Evolutionary conservation across 352 stramenopile species (phyloP), one percentile per base, ranked within the genome.

Genomic region (Phytophthora idaei): DNA sequence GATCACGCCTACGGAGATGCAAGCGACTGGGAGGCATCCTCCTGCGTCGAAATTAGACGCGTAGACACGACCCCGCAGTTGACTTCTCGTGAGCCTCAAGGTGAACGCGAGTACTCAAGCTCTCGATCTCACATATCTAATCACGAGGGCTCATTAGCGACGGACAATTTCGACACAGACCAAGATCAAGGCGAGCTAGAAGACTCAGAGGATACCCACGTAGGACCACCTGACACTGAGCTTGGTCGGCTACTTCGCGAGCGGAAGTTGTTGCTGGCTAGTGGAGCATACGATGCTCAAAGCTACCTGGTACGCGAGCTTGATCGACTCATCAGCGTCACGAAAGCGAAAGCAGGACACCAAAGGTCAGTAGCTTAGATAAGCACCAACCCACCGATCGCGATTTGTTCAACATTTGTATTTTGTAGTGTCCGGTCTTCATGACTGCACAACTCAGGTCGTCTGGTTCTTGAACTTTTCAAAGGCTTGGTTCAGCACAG

Each of bases 401-500:
- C 32, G 52, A n/a, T 11, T 65, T 46, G 50, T 29, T 58, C n/a
- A 60, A 53, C 51, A 60, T 53, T 69, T 54, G 37, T 44, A 25
- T 53, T 57, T 44, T 57, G 54, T 67, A 52, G 9, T 25, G n/a
- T 31, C 21, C 29, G 28, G 21, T 11, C 34, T 52, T 53, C 44
- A 44, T 37, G 21, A 21, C 21, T 12, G 25, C 46, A 47, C 14
- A 57, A 17, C 28, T 71, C 21, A 74, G 44, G 31, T 73, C 53
- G 61, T n/a, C 55, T 76, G 63, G 53, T 72, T 78, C 65, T 95
- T 95, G 57, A 91, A 94, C 56, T 85, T 87, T 58, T 96, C 87
- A 64, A 95, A 96, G n/a, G 85, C 85, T 65, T 94, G 82, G 61
- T 95, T 96, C 31, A 95, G 68, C 39, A 95, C 83, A 15, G 87